These are phyloP conservation scores for Dalbergia cultrata DNA, from an alignment of 306 rosid species.

Conservation along the genomic window DNA sequence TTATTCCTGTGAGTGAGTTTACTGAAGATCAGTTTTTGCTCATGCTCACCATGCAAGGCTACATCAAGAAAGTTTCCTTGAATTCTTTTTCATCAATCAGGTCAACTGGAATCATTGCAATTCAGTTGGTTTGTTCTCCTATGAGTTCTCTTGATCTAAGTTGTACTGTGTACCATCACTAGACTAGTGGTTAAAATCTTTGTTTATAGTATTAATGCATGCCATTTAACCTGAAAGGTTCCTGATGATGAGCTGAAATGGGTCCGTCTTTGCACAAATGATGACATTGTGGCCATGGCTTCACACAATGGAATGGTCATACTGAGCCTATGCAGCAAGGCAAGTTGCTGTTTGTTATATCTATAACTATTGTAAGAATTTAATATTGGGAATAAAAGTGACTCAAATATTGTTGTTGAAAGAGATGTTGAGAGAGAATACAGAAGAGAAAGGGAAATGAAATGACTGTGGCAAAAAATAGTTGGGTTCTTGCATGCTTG, in stretches of 20 bases:
- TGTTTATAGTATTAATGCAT: constrained; percentile 43
- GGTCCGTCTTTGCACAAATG: constrained; percentile 93
- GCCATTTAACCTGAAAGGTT: constrained; percentile 67
- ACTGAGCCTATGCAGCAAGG: constrained; percentile 77
- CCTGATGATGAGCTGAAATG: constrained; percentile 96
- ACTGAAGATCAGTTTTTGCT: constrained; percentile 81
- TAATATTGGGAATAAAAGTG: neutral
- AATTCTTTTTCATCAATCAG: constrained; percentile 92
- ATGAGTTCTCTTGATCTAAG: constrained; percentile 24
- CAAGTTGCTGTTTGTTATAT: constrained; percentile 50
- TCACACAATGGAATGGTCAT: constrained; percentile 95
- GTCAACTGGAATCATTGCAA: constrained; percentile 94
- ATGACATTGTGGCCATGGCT: constrained; percentile 97
- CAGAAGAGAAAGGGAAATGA: too few relatives aligned
- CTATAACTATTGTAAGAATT: constrained; percentile 7
- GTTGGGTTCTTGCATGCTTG: too few relatives aligned
- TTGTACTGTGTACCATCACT: constrained; percentile 34
- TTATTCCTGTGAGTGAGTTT: constrained; percentile 94
- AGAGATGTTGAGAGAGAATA: too few relatives aligned
- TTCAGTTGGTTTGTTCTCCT: constrained; percentile 87
- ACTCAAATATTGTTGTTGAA: constrained; percentile 12
- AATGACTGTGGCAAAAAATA: too few relatives aligned
- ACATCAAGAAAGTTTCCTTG: constrained; percentile 92
- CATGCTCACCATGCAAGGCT: constrained; percentile 96
- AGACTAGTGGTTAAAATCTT: constrained; percentile 14